Evolutionary conservation across 176 grass and related monocot species (phyloP).

Genomic region (Saccharum officinarum): DNA sequence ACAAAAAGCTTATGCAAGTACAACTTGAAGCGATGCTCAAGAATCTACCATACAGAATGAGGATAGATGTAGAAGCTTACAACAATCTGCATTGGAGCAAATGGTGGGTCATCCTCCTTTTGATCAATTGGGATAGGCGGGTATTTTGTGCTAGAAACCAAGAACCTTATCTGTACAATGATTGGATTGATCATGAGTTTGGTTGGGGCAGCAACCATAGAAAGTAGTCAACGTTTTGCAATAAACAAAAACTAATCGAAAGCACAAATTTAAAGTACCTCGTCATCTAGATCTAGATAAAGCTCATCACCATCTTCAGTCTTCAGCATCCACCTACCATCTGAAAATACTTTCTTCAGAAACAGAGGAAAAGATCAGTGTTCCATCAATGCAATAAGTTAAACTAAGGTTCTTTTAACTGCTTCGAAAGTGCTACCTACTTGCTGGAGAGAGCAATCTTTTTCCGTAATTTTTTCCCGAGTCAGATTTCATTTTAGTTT

Average conservation of each 20-base stretch:
- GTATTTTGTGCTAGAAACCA: slow-evolving; percentile 79
- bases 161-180: slow-evolving; percentile 70
- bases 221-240: not conserved
- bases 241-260: slow-evolving; percentile 1
- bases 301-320: slow-evolving; percentile 50
- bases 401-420: not conserved
- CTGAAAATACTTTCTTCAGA: slow-evolving; percentile 25
- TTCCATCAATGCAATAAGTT: slow-evolving; percentile 3
- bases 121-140: slow-evolving; percentile 82
- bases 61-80: slow-evolving; percentile 38
- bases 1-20: not conserved
- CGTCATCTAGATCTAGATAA: slow-evolving; percentile 82
- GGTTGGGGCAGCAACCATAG: not conserved
- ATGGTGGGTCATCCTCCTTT: slow-evolving; percentile 68
- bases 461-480: not conserved
- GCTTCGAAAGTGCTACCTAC: not conserved
- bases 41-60: slow-evolving; percentile 15
- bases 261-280: slow-evolving; percentile 43
- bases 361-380: not conserved
- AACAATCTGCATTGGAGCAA: slow-evolving; percentile 87
- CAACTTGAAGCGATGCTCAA: slow-evolving; percentile 12
- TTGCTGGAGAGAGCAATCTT: not conserved
- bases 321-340: slow-evolving; percentile 77
- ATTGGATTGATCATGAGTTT: slow-evolving; percentile 24
- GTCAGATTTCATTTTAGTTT: not conserved